Percentiles rank a stretch among this genome's conserved stretches.
phyloP scores from a whole-genome alignment of 345 rosid genomes.

The Populus nigra region DNA sequence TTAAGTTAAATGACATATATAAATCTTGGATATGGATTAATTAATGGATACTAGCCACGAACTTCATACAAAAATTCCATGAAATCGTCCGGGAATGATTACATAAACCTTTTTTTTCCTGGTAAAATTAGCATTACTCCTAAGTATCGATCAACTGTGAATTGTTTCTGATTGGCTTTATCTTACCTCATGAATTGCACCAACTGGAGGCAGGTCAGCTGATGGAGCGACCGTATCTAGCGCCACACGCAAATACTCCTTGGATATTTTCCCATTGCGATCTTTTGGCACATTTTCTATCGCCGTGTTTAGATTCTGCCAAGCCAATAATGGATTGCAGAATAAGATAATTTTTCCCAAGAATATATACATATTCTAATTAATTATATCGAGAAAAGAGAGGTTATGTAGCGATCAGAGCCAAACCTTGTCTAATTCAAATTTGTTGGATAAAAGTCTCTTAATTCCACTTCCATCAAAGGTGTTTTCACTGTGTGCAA shows the following conservation, averaged over 20 bases:
- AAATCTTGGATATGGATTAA: too few relatives aligned
- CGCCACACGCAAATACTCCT: conserved; percentile 57
- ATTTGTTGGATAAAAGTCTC: conserved; percentile 72
- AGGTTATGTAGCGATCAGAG: neutral
- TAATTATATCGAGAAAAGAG: neutral
- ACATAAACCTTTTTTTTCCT: too few relatives aligned
- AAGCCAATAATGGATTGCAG: neutral
- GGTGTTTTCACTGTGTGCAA: conserved; percentile 80
- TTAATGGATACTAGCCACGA: too few relatives aligned
- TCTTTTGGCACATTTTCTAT: conserved; percentile 61
- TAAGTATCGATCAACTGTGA: neutral
- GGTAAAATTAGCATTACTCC: neutral
- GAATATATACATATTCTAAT: neutral
- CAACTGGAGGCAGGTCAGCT: conserved; percentile 80
- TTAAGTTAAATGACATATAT: too few relatives aligned
- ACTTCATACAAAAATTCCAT: too few relatives aligned
- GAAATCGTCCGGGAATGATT: too few relatives aligned
- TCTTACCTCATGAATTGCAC: conserved; percentile 72
- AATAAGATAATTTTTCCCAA: neutral
- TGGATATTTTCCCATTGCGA: conserved; percentile 60
- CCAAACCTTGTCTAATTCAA: conserved; percentile 79
- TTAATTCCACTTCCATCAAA: conserved; percentile 81
- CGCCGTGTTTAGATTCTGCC: conserved; percentile 58
- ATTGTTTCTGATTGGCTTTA: neutral
- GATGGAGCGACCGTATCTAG: conserved; percentile 69